These are phyloP conservation scores for Gigaspora rosea DNA, from an alignment of 192 early-diverging fungal genomes.

Conservation along the genomic window DNA sequence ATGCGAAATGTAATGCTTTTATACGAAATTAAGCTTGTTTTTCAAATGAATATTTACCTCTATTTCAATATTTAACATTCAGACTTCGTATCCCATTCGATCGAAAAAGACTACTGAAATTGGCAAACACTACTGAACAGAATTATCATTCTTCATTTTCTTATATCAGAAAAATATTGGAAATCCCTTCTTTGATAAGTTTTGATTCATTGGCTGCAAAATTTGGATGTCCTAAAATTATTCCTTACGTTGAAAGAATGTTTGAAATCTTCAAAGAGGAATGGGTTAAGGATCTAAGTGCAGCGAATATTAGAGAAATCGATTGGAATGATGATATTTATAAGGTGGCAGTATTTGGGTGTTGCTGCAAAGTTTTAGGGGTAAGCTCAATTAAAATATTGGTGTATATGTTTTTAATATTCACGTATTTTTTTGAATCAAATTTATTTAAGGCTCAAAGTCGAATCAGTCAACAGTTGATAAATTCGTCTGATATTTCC, in stretches of 20 bases:
- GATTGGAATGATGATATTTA: slow-evolving; percentile 10
- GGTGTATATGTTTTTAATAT: neutral
- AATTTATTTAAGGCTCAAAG: neutral
- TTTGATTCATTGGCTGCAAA: neutral
- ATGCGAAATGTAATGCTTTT: slow-evolving; percentile 10
- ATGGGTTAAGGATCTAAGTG: neutral
- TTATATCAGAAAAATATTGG: neutral
- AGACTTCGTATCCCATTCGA: slow-evolving; percentile 1
- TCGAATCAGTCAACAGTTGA: neutral
- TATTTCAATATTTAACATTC: neutral
- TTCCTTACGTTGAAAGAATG: neutral
- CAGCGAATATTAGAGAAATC: neutral
- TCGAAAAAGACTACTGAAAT: neutral
- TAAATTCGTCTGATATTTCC: neutral
- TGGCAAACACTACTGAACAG: slow-evolving; percentile 12
- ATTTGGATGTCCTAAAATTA: slow-evolving; percentile 4
- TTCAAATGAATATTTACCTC: neutral
- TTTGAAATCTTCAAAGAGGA: slow-evolving; percentile 14
- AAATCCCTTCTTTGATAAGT: neutral
- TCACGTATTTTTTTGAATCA: neutral
- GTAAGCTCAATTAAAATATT: neutral
- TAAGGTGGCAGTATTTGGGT: slow-evolving; percentile 22
- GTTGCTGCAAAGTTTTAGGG: neutral
- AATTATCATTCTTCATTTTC: slow-evolving; percentile 15
- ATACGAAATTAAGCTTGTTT: neutral